Conservation (phyloP, 2,329 filamentous ascomycete species). For the Tolypocladium endophyticum region DNA sequence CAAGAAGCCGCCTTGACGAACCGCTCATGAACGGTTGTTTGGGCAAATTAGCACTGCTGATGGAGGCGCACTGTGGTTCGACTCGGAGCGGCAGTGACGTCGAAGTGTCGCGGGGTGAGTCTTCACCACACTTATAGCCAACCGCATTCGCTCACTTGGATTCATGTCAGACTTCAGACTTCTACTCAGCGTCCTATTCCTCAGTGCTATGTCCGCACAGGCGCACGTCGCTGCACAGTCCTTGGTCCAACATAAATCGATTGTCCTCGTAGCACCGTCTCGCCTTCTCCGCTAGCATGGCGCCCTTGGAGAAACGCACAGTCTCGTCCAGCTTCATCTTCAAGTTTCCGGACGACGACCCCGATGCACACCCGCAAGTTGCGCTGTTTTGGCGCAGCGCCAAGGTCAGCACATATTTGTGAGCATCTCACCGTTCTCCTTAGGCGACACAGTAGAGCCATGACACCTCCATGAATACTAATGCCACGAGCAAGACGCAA, state of each 20-base stretch:
- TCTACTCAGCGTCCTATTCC: neutral
- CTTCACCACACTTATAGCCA: neutral
- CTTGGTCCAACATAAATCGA: neutral
- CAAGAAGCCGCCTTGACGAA: neutral
- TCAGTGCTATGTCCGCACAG: neutral
- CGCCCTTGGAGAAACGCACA: constrained; percentile 16
- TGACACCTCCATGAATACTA: neutral
- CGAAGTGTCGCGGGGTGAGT: neutral
- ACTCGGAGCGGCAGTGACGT: neutral
- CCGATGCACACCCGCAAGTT: constrained; percentile 31
- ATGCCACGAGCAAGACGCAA: constrained; percentile 30
- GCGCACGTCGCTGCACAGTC: neutral
- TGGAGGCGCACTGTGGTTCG: neutral
- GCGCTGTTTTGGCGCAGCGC: constrained; percentile 53
- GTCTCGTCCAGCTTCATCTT: constrained; percentile 43
- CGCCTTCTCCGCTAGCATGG: neutral
- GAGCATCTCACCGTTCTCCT: constrained; percentile 10
- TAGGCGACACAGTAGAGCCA: neutral
- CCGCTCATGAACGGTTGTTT: neutral
- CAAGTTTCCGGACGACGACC: constrained; percentile 26
- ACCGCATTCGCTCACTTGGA: neutral
- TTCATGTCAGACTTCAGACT: neutral
- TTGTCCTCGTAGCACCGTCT: neutral
- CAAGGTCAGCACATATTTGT: constrained; percentile 51
- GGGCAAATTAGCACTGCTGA: neutral